Conservation (phyloP, 2,329 filamentous ascomycete genomes). For the Rhynchosporium secalis region DNA sequence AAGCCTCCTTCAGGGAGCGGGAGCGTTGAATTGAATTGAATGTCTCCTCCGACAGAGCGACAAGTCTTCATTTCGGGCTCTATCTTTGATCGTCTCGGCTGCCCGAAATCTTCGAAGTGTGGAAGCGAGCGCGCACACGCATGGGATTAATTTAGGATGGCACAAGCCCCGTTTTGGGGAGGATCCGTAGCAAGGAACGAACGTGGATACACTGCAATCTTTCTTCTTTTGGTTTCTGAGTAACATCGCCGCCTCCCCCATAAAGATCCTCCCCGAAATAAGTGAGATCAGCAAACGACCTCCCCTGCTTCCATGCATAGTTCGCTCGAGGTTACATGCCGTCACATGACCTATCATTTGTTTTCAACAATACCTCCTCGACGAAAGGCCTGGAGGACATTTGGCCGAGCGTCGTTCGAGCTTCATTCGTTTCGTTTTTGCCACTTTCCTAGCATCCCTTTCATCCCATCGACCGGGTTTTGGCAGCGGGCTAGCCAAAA, state of each 20-base stretch:
- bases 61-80: constrained; percentile 23
- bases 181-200: constrained; percentile 17
- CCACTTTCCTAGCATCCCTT: not conserved
- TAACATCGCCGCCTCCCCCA: constrained; percentile 2
- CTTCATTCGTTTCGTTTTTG: constrained; percentile 8
- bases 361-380: constrained; percentile 13
- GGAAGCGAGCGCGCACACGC: constrained; percentile 20
- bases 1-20: constrained; percentile 2
- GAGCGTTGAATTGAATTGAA: constrained; percentile 13
- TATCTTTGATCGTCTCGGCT: constrained; percentile 9
- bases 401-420: not conserved
- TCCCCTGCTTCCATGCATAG: not conserved
- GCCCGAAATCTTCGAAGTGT: constrained; percentile 15
- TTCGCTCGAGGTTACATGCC: not conserved
- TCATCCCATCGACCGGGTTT: not conserved
- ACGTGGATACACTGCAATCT: constrained; percentile 9
- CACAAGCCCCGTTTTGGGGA: constrained; percentile 3
- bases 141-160: constrained; percentile 15
- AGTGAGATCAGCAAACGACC: constrained; percentile 1
- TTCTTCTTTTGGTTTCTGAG: constrained; percentile 1
- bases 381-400: not conserved
- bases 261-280: constrained; percentile 8
- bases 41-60: constrained; percentile 20
- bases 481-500: not conserved
- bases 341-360: constrained; percentile 13